phyloP scores from a whole-genome alignment of 441 rosid species.

The Bocquillonia castaneifolia region DNA sequence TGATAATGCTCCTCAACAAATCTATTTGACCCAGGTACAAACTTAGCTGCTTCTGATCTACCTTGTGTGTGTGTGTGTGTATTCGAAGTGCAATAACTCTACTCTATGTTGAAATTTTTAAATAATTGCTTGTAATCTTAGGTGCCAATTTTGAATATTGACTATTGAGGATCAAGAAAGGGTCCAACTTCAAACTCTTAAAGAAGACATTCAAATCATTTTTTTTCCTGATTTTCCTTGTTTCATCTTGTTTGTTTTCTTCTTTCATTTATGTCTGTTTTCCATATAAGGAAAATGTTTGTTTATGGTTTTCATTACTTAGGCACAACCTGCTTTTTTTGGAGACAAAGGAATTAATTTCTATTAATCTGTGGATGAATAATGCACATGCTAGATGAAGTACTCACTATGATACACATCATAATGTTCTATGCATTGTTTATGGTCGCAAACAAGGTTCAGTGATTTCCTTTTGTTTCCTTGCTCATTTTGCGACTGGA shows the following conservation, averaged over 20 bases:
- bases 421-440: conserved; percentile 71
- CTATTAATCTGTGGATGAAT: conserved; percentile 90
- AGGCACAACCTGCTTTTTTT: conserved; percentile 56
- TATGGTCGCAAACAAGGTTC: conserved; percentile 76
- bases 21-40: conserved; percentile 75
- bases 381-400: conserved; percentile 68
- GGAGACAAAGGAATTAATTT: conserved; percentile 51
- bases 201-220: conserved; percentile 59
- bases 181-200: conserved; percentile 62
- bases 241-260: not conserved
- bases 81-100: not conserved
- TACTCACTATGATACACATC: conserved; percentile 88
- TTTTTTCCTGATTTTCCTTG: conserved; percentile 19
- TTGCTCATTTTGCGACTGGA: not conserved
- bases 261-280: conserved; percentile 10
- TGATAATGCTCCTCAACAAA: conserved; percentile 43
- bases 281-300: not conserved
- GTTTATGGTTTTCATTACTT: conserved; percentile 22
- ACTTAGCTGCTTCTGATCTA: not conserved
- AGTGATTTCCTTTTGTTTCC: not conserved
- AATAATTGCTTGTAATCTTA: conserved; percentile 23
- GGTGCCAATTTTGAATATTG: conserved; percentile 69
- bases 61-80: not conserved
- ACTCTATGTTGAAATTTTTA: not conserved
- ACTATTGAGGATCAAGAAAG: conserved; percentile 57